Base-by-base conservation (phyloP, 2,329 filamentous ascomycete genomes). In the Fusarium austroafricanum region DNA sequence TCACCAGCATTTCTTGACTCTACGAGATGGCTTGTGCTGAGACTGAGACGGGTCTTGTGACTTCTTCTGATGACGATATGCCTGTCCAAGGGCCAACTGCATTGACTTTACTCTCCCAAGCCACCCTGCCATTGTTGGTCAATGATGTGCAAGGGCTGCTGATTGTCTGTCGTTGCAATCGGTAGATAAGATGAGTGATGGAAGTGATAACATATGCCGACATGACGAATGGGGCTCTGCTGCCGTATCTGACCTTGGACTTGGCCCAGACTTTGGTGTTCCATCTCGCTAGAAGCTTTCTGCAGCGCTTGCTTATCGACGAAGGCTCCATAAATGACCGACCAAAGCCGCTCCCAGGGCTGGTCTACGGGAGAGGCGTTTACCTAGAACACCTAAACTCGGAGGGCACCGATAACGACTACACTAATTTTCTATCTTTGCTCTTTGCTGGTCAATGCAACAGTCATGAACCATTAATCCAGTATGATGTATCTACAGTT, bases 281-380 rank as follows among this genome's bases (percentile, higher is more conserved):
- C 40, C 15, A 69, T 69, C 53, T 66, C 56, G 55, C 65, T 62
- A 56, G 56, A 69, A 68, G 50, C 37, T 31, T 66, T 68, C 55
- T 40, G 37, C 51, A 45, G 39, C 38, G 20, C 44, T 18, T 53
- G 40, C 55, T 64, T 57, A 59, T 63, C 57, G 50, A 67, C 55
- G 61, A 45, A 59, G 50, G 57, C 62, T 64, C 66, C 66, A 70
- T 62, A 63, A 55, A 64, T 42, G 61, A 57, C 66, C 66, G 66
- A 70, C 49, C 66, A 63, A 70, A 70, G 66, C 66, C 66, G 66
- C 66, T 55, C 33, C 52, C 40, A 55, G 52, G 26, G 44, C 42
- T 54, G 42, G 14, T 31, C 44, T 40, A 47, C 62, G 62, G 66
- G 66, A 67, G 66, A 67, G 66, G 66, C 66, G 66, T 66, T 59